A percentile compares a stretch with the other conserved stretches of the same genome.
These are phyloP conservation scores for Phytophthora pseudosyringae DNA, from an alignment of 352 stramenopile species.

Conservation along the genomic window DNA sequence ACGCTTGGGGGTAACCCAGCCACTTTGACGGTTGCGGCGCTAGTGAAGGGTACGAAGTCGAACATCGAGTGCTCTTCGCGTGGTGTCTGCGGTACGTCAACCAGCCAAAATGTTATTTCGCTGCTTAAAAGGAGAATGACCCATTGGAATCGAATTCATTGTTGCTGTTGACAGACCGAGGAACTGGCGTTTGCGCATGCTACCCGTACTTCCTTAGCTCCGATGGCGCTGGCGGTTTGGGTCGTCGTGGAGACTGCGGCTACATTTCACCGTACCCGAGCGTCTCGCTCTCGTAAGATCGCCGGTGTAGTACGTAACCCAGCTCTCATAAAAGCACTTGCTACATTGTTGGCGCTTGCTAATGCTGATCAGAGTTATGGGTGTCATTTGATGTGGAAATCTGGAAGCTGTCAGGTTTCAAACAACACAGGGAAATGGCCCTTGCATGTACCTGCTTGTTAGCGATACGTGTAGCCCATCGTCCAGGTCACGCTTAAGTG, in stretches of 20 bases:
- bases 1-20: constrained; percentile 39
- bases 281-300: constrained; percentile 39
- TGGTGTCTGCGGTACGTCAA: constrained; percentile 68
- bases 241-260: constrained; percentile 91
- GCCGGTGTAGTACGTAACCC: background rate
- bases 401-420: background rate
- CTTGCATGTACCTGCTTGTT: background rate
- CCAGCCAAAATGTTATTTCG: too few relatives aligned
- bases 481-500: background rate
- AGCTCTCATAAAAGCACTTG: too few relatives aligned
- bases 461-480: background rate
- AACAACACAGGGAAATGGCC: background rate
- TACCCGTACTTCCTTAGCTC: constrained; percentile 77
- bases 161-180: constrained; percentile 47
- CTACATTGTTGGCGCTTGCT: too few relatives aligned
- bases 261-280: constrained; percentile 78
- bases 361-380: too few relatives aligned
- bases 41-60: constrained; percentile 71
- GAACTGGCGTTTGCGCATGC: constrained; percentile 69
- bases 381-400: background rate
- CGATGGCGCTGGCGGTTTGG: constrained; percentile 73
- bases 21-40: constrained; percentile 41
- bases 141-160: background rate
- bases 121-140: background rate
- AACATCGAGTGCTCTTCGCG: constrained; percentile 79